Conservation (phyloP, 805 yeast genomes). For the Myxozyma vanderwaltii region DNA sequence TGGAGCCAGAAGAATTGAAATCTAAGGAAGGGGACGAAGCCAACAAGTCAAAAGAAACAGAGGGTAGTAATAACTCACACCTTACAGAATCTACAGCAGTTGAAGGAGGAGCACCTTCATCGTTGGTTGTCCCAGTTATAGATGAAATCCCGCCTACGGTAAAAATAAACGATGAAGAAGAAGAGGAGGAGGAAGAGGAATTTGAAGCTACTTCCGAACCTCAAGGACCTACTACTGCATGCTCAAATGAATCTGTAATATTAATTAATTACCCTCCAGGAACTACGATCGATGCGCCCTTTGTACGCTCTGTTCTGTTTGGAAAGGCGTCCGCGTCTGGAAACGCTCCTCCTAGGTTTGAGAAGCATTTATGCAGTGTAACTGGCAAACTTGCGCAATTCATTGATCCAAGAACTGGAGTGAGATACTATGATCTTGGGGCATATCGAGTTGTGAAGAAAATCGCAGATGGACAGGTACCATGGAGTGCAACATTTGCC, state of each 20-base stretch:
- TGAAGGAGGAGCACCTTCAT: too few species aligned
- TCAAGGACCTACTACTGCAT: constrained; percentile 5
- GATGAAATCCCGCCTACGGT: not conserved
- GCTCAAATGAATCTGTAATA: constrained; percentile 17
- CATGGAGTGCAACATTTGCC: constrained; percentile 55
- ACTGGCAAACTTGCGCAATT: constrained; percentile 79
- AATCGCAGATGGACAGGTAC: constrained; percentile 52
- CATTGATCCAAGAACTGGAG: constrained; percentile 83
- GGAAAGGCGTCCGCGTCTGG: constrained; percentile 52
- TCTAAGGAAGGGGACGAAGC: not conserved
- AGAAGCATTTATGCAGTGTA: constrained; percentile 67
- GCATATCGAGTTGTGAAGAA: constrained; percentile 66
- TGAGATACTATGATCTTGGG: constrained; percentile 82
- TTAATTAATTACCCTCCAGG: constrained; percentile 19
- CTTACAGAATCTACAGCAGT: too few species aligned
- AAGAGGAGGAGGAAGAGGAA: not conserved
- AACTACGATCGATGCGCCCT: constrained; percentile 34
- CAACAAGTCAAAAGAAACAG: not conserved
- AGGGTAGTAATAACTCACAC: too few species aligned
- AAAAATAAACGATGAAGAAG: constrained; percentile 5
- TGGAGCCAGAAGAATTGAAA: not conserved
- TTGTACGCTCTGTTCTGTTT: constrained; percentile 50
- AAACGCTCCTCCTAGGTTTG: constrained; percentile 51
- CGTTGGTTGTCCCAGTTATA: too few species aligned
- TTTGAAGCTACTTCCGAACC: not conserved